phyloP scores from a whole-genome alignment of 805 yeast genomes.

The Candida ovalis region DNA sequence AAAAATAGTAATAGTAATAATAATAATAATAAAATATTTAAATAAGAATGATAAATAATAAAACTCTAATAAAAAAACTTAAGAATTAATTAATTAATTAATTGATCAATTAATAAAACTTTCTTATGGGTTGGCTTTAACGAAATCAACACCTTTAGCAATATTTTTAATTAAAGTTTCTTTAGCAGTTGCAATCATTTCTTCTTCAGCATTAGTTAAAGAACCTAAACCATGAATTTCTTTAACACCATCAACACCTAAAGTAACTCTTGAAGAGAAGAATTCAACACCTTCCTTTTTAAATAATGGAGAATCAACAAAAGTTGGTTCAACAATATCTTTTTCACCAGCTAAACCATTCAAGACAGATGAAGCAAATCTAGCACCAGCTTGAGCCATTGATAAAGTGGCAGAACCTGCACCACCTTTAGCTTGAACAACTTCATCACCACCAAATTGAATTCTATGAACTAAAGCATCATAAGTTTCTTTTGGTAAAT shows the following conservation, averaged over 20 bases:
- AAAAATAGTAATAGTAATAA: no score
- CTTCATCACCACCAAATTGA: slow-evolving; percentile 91
- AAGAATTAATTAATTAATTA: not conserved
- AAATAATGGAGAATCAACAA: slow-evolving; percentile 73
- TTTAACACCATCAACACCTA: slow-evolving; percentile 88
- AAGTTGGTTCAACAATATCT: slow-evolving; percentile 49
- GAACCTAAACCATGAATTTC: slow-evolving; percentile 75
- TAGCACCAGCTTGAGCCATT: slow-evolving; percentile 83
- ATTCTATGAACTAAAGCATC: slow-evolving; percentile 78
- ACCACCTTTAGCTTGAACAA: slow-evolving; percentile 80
- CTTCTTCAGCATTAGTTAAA: slow-evolving; percentile 75
- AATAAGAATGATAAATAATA: not conserved
- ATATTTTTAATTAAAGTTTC: slow-evolving; percentile 89
- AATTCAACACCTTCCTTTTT: slow-evolving; percentile 89
- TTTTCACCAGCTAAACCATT: slow-evolving; percentile 47
- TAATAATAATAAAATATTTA: no score
- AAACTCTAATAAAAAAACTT: not conserved
- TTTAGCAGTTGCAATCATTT: slow-evolving; percentile 75
- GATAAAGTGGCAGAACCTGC: slow-evolving; percentile 83
- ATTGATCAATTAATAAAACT: no score
- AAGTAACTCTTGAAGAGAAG: slow-evolving; percentile 92
- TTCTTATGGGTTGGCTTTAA: slow-evolving; percentile 60
- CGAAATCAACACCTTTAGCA: slow-evolving; percentile 89
- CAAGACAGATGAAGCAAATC: slow-evolving; percentile 65
- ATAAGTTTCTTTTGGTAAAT: slow-evolving; percentile 59